Base-by-base conservation (phyloP, 768 basidiomycete species). In the Lactarius psammicola region DNA sequence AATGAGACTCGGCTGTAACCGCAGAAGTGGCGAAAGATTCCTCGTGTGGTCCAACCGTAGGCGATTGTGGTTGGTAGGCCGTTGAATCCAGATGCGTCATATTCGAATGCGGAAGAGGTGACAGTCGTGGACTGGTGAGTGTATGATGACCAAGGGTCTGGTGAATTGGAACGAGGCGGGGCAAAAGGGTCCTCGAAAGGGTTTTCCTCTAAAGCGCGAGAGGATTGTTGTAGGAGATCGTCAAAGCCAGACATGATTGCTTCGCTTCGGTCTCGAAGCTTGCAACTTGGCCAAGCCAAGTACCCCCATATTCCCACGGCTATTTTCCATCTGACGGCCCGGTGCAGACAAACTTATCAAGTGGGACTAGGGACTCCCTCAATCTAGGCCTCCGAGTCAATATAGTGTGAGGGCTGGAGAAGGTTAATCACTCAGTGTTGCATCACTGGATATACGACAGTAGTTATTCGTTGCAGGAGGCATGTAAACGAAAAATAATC, bases 131-230 rank as follows among this genome's bases (percentile, higher is more conserved):
- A 18, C 15, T 65, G 63, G 26, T 40, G 56, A 5, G 7, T n/a
- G 31, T 56, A 71, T 23, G 64, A 67, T 34, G 69, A 64, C 74
- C 74, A 74, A 58, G 74, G 74, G 63, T 74, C 74, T 17, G 73
- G 71, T 15, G 73, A 72, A 49, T 28, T 31, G 8, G 72, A 54
- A 26, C 74, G 72, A 40, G 69, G 65, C 3, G 62, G 65, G 8
- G 72, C 72, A 36, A 74, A 74, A 6, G 74, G 73, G 59, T 74
- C 69, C 10, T 71, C 72, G 33, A 74, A 74, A 1, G 74, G 74
- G 56, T 74, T 74, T 64, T 74, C 72, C 36, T 72, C 71, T 26
- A 72, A 23, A 15, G 67, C 69, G 30, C 70, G 68, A 23, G 71
- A 68, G 30, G 67, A 69, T 46, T 67, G 69, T 56, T 56, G 61